A percentile compares a stretch with the other conserved stretches of the same genome.
Evolutionary conservation across 1,139 yeast species (phyloP).

Genomic region (Kodamaea alishanica): DNA sequence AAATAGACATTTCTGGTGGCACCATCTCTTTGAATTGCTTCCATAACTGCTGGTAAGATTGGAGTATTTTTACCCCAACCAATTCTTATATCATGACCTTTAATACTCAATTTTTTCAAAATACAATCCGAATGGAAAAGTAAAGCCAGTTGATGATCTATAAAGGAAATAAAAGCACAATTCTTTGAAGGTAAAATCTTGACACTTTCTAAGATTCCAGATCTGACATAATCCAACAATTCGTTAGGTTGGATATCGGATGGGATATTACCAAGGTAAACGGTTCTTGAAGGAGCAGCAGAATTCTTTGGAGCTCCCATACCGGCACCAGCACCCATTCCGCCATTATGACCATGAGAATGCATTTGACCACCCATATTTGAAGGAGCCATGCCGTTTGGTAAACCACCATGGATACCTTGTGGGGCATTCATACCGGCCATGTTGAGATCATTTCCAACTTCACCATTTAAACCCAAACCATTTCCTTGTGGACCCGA

Average conservation of each 20-base stretch:
- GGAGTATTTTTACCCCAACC: conserved; percentile 70
- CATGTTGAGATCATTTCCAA: conserved; percentile 1
- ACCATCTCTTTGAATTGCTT: conserved; percentile 76
- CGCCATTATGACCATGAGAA: conserved; percentile 9
- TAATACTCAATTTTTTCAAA: conserved; percentile 52
- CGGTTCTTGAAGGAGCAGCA: conserved; percentile 76
- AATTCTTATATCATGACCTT: conserved; percentile 56
- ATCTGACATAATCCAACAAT: conserved; percentile 81
- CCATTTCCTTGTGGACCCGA: not conserved
- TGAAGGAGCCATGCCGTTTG: conserved; percentile 7
- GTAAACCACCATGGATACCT: not conserved
- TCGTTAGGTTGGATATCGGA: conserved; percentile 77
- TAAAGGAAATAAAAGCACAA: conserved; percentile 60
- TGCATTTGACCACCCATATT: not conserved
- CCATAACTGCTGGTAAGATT: conserved; percentile 63
- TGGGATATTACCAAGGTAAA: conserved; percentile 87
- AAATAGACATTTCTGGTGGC: conserved; percentile 91
- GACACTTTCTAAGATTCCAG: conserved; percentile 83
- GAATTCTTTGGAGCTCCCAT: conserved; percentile 15
- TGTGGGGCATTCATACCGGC: too few species aligned
- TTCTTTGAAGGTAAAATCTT: conserved; percentile 53
- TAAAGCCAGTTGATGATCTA: conserved; percentile 59
- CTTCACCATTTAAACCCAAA: not conserved
- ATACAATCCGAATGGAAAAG: conserved; percentile 61
- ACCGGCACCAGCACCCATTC: conserved; percentile 8